Base-by-base conservation (phyloP, 306 rosid species). In the Corylus heterophylla region DNA sequence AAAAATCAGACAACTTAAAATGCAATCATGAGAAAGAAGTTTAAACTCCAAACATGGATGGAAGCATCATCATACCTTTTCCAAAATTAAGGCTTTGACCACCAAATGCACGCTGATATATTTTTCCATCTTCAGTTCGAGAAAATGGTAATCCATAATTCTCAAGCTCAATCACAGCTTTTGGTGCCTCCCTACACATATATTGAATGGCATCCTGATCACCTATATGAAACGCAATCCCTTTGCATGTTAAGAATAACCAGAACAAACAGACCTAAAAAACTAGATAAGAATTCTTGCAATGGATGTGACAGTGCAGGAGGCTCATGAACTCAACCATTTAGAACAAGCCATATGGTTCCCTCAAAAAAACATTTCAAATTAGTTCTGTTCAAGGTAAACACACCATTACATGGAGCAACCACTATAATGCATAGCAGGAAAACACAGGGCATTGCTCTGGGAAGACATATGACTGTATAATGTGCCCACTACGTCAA, bases 161-260 rank as follows among this genome's bases (percentile, higher is more conserved):
- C 82, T 93, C 98, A 68, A 91, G 93, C 79, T 93, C 98, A 75
- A 93, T 94, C 71, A 94, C 97, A 7, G 98, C 96, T 86, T 94
- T 92, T 29, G 98, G 98, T 54, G 98, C 97, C 79, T 94, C 98
- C 79, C 98, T 87, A 73, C 97, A 92, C 98, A 94, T 89, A 78
- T 94, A 92, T 83, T 92, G 97, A 87, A 94, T 90, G 78, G 98
- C 98, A 88, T 94, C 98, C 84, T 92, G 98, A 84, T 94, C 98
- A 79, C 98, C 98, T 94, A 78, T 14, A 73, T 67, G 29, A 51
- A 81, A 66, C 55, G 81, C 10, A 75, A 66, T 35, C 74, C 73
- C 80, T 49, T 81, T 67, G 79, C 74, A 58, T 81, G 72, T 62
- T 73, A 44, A 66, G 71, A 66, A n/a, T 68, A 67, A 67, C 45